These are phyloP conservation scores for Malassezia japonica DNA, from an alignment of 1,284 basidiomycete species.

Conservation along the genomic window DNA sequence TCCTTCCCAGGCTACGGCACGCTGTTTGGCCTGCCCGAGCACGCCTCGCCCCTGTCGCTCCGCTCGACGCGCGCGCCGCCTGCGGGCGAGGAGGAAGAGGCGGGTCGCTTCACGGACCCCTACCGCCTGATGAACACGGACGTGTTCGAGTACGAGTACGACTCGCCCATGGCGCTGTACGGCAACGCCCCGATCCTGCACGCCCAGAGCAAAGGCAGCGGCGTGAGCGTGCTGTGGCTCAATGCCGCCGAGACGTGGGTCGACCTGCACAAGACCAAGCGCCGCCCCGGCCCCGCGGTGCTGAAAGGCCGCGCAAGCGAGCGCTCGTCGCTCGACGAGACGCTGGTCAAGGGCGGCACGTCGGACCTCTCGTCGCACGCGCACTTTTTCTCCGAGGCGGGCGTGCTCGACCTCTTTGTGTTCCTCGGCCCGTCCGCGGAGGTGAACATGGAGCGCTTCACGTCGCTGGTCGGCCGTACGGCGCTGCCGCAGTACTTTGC, in stretches of 20 bases:
- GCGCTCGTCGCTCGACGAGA: not conserved
- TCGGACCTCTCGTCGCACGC: constrained; percentile 47
- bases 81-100: constrained; percentile 24
- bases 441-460: constrained; percentile 76
- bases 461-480: constrained; percentile 71
- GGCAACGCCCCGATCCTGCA: constrained; percentile 74
- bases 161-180: constrained; percentile 74
- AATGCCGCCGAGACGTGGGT: constrained; percentile 91
- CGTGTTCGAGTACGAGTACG: constrained; percentile 90
- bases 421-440: constrained; percentile 76
- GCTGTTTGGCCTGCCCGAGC: constrained; percentile 92
- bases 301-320: not conserved
- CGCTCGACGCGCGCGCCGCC: constrained; percentile 51
- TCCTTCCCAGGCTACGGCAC: constrained; percentile 80
- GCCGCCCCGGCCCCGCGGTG: constrained; percentile 5
- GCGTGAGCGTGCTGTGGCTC: constrained; percentile 84
- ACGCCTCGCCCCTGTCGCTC: constrained; percentile 79
- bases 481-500: constrained; percentile 82
- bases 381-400: constrained; percentile 95
- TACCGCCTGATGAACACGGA: constrained; percentile 93
- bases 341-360: constrained; percentile 5
- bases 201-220: constrained; percentile 63
- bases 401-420: constrained; percentile 86
- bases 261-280: constrained; percentile 58
- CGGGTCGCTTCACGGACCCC: constrained; percentile 57